Evolutionary conservation across 139 green algal species (phyloP).

Genomic region (Chlorella sorokiniana): DNA sequence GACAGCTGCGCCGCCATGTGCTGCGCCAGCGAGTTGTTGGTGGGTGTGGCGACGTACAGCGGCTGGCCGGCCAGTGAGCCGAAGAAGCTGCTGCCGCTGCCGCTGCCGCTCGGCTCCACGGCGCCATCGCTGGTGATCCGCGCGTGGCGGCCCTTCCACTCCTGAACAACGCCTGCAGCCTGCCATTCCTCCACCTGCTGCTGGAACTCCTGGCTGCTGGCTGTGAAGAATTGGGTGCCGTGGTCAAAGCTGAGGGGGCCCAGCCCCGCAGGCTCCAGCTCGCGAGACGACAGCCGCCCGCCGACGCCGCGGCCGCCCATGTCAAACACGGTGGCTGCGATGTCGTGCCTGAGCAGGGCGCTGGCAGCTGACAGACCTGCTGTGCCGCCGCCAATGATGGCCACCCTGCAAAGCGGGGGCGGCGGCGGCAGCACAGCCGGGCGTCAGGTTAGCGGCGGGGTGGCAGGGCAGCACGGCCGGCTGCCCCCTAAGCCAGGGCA

Average conservation of each 20-base stretch:
- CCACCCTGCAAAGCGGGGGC: not conserved
- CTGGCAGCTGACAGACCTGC: not conserved
- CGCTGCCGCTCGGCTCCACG: not conserved
- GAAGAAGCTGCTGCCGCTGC: not conserved
- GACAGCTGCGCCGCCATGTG: constrained; percentile 1
- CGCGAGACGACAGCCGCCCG: not conserved
- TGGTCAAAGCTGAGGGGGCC: not conserved
- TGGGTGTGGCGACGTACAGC: constrained; percentile 10
- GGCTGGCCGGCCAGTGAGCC: not conserved
- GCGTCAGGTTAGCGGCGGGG: too few relatives aligned
- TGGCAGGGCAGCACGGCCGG: too few relatives aligned
- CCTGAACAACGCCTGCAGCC: not conserved
- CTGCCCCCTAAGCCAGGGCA: too few relatives aligned
- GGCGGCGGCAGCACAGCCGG: too few relatives aligned
- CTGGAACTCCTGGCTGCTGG: not conserved
- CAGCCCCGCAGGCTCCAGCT: not conserved
- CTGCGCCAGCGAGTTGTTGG: not conserved
- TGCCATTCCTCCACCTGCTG: not conserved
- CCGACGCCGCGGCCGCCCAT: constrained; percentile 14
- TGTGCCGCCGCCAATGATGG: constrained; percentile 2
- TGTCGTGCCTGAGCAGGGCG: not conserved
- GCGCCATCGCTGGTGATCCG: not conserved
- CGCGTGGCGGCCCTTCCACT: constrained; percentile 13
- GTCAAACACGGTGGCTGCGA: not conserved
- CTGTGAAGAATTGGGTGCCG: constrained; percentile 14